Conservation (phyloP, 2,329 filamentous ascomycete species). For the Ophiocordyceps camponoti-saundersi region DNA sequence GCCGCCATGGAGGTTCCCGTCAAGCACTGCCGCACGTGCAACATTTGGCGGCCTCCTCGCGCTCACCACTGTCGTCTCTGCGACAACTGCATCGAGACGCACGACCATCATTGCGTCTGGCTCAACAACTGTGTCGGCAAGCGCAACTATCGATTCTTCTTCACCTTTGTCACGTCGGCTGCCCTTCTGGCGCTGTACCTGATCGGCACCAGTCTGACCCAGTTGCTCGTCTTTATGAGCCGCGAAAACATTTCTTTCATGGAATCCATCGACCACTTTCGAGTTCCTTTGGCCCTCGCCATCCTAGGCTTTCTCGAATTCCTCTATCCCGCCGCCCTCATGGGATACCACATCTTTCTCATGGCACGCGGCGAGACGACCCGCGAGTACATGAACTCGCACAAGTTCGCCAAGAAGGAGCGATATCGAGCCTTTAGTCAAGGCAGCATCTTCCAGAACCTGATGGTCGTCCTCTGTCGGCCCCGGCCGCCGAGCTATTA, state of each 20-base stretch:
- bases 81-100: slow-evolving; percentile 92
- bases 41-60: slow-evolving; percentile 89
- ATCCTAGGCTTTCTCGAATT: slow-evolving; percentile 63
- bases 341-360: slow-evolving; percentile 80
- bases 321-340: slow-evolving; percentile 69
- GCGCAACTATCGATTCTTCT: slow-evolving; percentile 96
- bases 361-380: slow-evolving; percentile 88
- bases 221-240: slow-evolving; percentile 57
- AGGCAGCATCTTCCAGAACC: slow-evolving; percentile 58
- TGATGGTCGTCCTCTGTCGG: slow-evolving; percentile 62
- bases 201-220: slow-evolving; percentile 60
- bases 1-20: slow-evolving; percentile 95
- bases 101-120: slow-evolving; percentile 98
- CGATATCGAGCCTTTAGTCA: slow-evolving; percentile 83
- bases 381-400: slow-evolving; percentile 85
- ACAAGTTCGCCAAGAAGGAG: slow-evolving; percentile 87
- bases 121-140: slow-evolving; percentile 95
- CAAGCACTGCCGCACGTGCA: slow-evolving; percentile 96
- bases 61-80: slow-evolving; percentile 93
- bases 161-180: slow-evolving; percentile 70
- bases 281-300: slow-evolving; percentile 74
- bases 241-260: slow-evolving; percentile 50
- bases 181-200: slow-evolving; percentile 64
- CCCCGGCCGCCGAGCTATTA: slow-evolving; percentile 81
- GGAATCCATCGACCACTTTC: slow-evolving; percentile 49